These are phyloP conservation scores for Acacia pycnantha DNA, from an alignment of 331 rosid species.

Conservation along the genomic window DNA sequence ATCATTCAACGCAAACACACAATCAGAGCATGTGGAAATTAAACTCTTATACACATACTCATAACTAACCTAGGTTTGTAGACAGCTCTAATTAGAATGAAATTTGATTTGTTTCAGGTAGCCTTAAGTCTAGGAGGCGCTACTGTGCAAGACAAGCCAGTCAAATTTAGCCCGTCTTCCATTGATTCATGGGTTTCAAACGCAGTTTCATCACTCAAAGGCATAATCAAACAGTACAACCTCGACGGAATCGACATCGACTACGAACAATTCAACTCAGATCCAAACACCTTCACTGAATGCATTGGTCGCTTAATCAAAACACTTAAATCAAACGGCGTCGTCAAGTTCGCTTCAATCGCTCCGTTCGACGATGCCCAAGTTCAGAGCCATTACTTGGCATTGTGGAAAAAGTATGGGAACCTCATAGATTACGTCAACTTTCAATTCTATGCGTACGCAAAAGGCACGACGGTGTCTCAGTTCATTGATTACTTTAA, in stretches of 20 bases:
- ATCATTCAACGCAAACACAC: neutral
- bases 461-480: constrained; percentile 43
- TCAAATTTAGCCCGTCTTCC: constrained; percentile 45
- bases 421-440: constrained; percentile 55
- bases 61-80: neutral
- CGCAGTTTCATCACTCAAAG: constrained; percentile 50
- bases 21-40: neutral
- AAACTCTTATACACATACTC: neutral
- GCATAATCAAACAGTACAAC: constrained; percentile 37
- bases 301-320: constrained; percentile 48
- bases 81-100: neutral
- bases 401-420: constrained; percentile 52
- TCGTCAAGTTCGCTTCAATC: constrained; percentile 50
- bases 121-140: constrained; percentile 62
- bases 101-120: constrained; percentile 19
- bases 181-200: constrained; percentile 56
- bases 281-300: constrained; percentile 46
- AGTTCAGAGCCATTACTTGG: constrained; percentile 48
- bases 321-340: constrained; percentile 34
- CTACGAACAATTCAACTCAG: constrained; percentile 49
- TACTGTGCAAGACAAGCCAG: neutral
- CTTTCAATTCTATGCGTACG: constrained; percentile 62
- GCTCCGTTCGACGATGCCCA: constrained; percentile 50
- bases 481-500: constrained; percentile 47
- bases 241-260: constrained; percentile 57